Percentiles rank a stretch among this genome's conserved stretches.
These are phyloP conservation scores for Sparassis latifolia DNA, from an alignment of 1,284 basidiomycete species.

Conservation along the genomic window DNA sequence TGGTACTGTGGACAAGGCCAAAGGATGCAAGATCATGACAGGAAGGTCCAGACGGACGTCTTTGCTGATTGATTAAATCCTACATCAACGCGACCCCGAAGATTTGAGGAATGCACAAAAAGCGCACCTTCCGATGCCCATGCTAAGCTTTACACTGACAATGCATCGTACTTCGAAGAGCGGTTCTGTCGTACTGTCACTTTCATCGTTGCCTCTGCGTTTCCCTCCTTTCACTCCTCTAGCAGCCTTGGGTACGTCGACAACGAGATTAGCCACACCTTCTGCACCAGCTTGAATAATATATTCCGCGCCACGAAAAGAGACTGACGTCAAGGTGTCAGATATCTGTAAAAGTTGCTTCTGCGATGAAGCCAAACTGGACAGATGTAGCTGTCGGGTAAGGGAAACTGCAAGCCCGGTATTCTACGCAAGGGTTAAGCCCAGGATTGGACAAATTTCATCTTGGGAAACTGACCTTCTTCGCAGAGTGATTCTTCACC, in stretches of 20 bases:
- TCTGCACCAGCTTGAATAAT: conserved; percentile 63
- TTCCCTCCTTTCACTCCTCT: conserved; percentile 54
- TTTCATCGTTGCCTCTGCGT: conserved; percentile 28
- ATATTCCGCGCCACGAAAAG: conserved; percentile 67
- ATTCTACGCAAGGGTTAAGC: conserved; percentile 38
- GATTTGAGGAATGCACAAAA: not conserved
- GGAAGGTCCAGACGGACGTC: conserved; percentile 61
- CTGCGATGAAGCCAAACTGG: conserved; percentile 32
- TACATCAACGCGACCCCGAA: not conserved
- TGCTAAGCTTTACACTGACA: conserved; percentile 46
- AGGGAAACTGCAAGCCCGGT: conserved; percentile 54
- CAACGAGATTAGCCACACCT: conserved; percentile 68
- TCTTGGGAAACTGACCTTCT: conserved; percentile 45
- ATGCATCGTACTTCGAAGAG: conserved; percentile 62
- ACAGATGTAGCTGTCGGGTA: conserved; percentile 51
- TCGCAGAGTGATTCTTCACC: conserved; percentile 71
- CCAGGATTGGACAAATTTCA: conserved; percentile 6
- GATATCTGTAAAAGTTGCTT: conserved; percentile 50
- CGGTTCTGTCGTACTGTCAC: conserved; percentile 32
- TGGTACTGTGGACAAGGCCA: conserved; percentile 40
- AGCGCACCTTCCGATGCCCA: conserved; percentile 59
- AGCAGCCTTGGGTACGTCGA: conserved; percentile 61
- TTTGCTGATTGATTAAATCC: conserved; percentile 38
- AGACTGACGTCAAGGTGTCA: conserved; percentile 60
- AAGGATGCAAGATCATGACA: conserved; percentile 56